A percentile compares a stretch with the other conserved stretches of the same genome.
Evolutionary conservation across 805 yeast species (phyloP).

Genomic region (Metschnikowia corniflorae): DNA sequence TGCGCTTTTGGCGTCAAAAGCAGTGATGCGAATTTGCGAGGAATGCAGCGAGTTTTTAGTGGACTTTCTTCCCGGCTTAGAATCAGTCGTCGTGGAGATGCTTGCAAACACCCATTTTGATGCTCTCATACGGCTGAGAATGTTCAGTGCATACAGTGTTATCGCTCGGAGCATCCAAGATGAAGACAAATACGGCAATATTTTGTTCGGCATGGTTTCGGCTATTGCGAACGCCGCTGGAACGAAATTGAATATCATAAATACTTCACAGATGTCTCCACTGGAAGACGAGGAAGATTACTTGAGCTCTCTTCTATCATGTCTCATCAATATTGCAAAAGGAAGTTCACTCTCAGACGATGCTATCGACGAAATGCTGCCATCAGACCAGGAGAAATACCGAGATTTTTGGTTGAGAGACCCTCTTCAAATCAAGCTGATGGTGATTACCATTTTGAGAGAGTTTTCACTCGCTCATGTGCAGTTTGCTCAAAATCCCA

Average conservation of each 20-base stretch:
- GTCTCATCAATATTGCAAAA: slow-evolving; percentile 68
- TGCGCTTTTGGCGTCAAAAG: slow-evolving; percentile 41
- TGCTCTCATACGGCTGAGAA: slow-evolving; percentile 51
- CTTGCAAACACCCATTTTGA: slow-evolving; percentile 38
- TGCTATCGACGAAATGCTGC: slow-evolving; percentile 36
- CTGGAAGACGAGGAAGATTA: slow-evolving; percentile 39
- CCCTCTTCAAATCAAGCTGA: slow-evolving; percentile 41
- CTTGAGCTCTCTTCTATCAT: slow-evolving; percentile 52
- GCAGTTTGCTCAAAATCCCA: slow-evolving; percentile 39
- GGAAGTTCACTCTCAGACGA: slow-evolving; percentile 62
- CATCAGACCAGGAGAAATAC: slow-evolving; percentile 24
- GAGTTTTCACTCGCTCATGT: slow-evolving; percentile 40
- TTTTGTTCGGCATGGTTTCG: slow-evolving; percentile 20
- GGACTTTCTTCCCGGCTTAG: slow-evolving; percentile 46
- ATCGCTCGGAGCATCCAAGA: slow-evolving; percentile 53
- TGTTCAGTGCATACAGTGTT: slow-evolving; percentile 60
- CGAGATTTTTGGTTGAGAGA: slow-evolving; percentile 48
- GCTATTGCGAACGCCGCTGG: slow-evolving; percentile 18
- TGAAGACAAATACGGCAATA: slow-evolving; percentile 33
- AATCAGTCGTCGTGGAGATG: slow-evolving; percentile 46
- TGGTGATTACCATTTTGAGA: slow-evolving; percentile 39
- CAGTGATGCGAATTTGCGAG: slow-evolving; percentile 58
- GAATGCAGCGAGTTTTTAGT: slow-evolving; percentile 44
- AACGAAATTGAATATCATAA: slow-evolving; percentile 7
- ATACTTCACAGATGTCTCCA: slow-evolving; percentile 9